A percentile compares a stretch with the other conserved stretches of the same genome.
Evolutionary conservation across 805 yeast genomes (phyloP).

Genomic region (Candida ovalis): DNA sequence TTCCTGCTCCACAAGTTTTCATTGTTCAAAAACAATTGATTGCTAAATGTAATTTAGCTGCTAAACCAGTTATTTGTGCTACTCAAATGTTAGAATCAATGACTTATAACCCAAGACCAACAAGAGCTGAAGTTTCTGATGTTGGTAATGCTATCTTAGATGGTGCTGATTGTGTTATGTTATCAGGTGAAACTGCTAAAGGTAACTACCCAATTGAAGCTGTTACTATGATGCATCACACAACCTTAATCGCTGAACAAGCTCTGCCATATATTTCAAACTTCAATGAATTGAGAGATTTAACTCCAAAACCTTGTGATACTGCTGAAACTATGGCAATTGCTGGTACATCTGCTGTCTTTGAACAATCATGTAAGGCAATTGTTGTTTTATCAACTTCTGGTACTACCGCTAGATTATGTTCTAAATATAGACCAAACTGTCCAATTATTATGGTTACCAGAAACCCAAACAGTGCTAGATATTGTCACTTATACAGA

Average conservation of each 20-base stretch:
- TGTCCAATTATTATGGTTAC: slow-evolving; percentile 98
- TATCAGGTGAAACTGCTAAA: slow-evolving; percentile 99
- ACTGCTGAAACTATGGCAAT: slow-evolving; percentile 96
- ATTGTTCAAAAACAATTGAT: slow-evolving; percentile 98
- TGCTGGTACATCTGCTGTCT: slow-evolving; percentile 94
- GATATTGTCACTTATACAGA: slow-evolving; percentile 94
- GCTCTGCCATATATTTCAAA: slow-evolving; percentile 83
- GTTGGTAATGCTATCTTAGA: slow-evolving; percentile 99
- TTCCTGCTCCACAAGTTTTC: slow-evolving; percentile 98
- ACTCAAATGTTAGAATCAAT: slow-evolving; percentile 99
- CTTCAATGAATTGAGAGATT: slow-evolving; percentile 83
- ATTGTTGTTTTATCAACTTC: slow-evolving; percentile 93
- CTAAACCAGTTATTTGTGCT: slow-evolving; percentile 99
- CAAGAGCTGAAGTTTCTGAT: slow-evolving; percentile 99
- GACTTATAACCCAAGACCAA: slow-evolving; percentile 99
- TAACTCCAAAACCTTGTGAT: slow-evolving; percentile 83
- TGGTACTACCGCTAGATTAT: slow-evolving; percentile 92
- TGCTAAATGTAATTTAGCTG: slow-evolving; percentile 98
- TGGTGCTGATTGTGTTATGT: slow-evolving; percentile 99
- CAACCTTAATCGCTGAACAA: slow-evolving; percentile 93
- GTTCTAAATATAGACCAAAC: slow-evolving; percentile 96
- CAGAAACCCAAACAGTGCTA: slow-evolving; percentile 89
- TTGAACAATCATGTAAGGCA: slow-evolving; percentile 96
- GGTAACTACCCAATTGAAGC: slow-evolving; percentile 98
- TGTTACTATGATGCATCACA: slow-evolving; percentile 98